These are phyloP conservation scores for Dioscorea dumetorum DNA, from an alignment of 106 monocot genomes.

Conservation along the genomic window DNA sequence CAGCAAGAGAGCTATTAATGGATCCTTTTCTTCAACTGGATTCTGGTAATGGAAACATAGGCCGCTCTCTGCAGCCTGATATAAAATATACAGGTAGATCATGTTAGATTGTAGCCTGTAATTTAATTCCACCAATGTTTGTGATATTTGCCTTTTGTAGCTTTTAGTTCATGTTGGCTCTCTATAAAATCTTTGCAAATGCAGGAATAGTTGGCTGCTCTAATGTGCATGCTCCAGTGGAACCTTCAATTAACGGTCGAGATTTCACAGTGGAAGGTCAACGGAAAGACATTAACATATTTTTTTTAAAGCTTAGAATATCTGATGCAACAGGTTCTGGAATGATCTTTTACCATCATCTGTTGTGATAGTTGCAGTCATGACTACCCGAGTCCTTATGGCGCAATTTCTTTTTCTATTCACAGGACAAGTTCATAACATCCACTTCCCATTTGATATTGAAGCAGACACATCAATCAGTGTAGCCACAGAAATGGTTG, in stretches of 20 bases:
- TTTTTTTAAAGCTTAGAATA: conserved; percentile 49
- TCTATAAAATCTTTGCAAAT: conserved; percentile 2
- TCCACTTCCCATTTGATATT: conserved; percentile 72
- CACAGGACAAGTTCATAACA: conserved; percentile 50
- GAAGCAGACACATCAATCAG: conserved; percentile 57
- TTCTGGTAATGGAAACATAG: conserved; percentile 11
- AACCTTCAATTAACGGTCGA: conserved; percentile 10
- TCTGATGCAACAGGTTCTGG: conserved; percentile 53
- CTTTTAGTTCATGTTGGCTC: not conserved
- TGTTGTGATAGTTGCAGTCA: too few species aligned
- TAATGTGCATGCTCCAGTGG: not conserved
- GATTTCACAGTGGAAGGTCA: conserved; percentile 56
- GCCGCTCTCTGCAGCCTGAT: conserved; percentile 6
- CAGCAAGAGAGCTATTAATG: conserved; percentile 43
- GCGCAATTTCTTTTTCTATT: not conserved
- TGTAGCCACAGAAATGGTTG: conserved; percentile 73
- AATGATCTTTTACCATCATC: not conserved
- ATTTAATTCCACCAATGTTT: not conserved
- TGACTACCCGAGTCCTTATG: too few species aligned
- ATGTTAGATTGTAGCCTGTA: not conserved
- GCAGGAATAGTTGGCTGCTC: conserved; percentile 21
- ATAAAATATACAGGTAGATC: conserved; percentile 19
- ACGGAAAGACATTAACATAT: conserved; percentile 41
- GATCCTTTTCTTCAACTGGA: conserved; percentile 49
- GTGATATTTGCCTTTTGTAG: not conserved